These are phyloP conservation scores for Scedosporium dehoogii DNA, from an alignment of 2,329 filamentous ascomycete species.

Conservation along the genomic window DNA sequence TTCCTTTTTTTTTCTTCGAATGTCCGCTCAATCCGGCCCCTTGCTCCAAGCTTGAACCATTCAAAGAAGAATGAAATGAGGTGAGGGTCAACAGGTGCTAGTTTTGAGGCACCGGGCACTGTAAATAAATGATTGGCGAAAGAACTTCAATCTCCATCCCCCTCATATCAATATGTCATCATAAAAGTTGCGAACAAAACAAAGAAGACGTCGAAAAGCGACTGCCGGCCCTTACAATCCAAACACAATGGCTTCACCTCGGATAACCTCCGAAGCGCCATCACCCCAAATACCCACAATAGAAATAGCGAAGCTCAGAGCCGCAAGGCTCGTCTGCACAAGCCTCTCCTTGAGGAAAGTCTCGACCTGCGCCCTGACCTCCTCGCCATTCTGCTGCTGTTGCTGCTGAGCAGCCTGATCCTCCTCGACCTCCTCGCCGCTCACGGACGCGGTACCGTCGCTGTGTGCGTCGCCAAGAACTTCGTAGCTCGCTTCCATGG, in stretches of 20 bases:
- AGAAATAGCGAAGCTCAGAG: conserved; percentile 49
- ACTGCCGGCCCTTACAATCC: neutral
- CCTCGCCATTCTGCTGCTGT: conserved; percentile 48
- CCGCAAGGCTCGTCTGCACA: conserved; percentile 42
- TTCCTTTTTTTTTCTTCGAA: neutral
- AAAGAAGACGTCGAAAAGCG: no score
- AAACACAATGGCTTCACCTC: conserved; percentile 11
- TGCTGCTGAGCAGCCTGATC: conserved; percentile 15
- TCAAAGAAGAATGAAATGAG: neutral
- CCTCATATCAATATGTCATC: no score
- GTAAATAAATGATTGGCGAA: neutral
- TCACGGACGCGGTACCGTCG: conserved; percentile 28
- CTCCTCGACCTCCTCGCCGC: conserved; percentile 40
- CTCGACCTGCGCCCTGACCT: conserved; percentile 48
- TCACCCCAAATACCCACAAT: conserved; percentile 60
- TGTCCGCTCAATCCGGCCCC: neutral
- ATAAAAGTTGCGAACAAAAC: no score
- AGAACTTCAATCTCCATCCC: neutral
- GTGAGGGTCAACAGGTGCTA: neutral
- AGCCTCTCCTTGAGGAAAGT: conserved; percentile 43
- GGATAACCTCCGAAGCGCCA: conserved; percentile 25
- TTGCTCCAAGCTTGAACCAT: neutral
- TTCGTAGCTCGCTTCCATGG: conserved; percentile 64
- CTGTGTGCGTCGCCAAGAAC: conserved; percentile 47
- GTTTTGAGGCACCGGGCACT: neutral